A percentile compares a stretch with the other conserved stretches of the same genome.
Conservation (phyloP, 2,329 filamentous ascomycete species). For the Pseudogymnoascus sp. region DNA sequence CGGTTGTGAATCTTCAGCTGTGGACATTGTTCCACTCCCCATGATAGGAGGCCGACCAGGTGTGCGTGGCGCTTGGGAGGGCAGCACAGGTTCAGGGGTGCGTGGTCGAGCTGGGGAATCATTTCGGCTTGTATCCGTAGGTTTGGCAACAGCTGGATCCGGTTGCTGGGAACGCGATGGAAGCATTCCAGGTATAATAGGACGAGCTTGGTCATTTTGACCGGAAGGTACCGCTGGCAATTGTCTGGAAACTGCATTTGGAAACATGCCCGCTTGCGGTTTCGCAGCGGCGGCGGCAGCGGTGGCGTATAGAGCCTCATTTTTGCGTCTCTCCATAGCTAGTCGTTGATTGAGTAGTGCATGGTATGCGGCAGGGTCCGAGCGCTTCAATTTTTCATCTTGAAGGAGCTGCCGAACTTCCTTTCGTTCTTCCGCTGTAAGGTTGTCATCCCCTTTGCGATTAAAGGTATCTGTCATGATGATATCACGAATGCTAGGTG, state of each 20-base stretch:
- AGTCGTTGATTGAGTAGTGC: neutral
- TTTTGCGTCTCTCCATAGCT: neutral
- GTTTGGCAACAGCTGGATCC: neutral
- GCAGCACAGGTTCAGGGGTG: neutral
- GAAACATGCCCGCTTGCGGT: neutral
- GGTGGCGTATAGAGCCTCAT: neutral
- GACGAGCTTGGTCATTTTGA: neutral
- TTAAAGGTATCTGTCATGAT: conserved; percentile 66
- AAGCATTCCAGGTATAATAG: neutral
- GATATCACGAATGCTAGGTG: conserved; percentile 45
- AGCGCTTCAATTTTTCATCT: conserved; percentile 26
- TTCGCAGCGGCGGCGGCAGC: neutral
- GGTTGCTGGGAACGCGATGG: neutral
- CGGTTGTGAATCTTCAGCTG: neutral
- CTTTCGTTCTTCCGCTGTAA: conserved; percentile 53
- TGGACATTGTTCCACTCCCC: neutral
- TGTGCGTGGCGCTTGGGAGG: neutral
- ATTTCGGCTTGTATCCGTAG: neutral
- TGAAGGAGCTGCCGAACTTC: conserved; percentile 42
- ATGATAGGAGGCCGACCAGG: neutral
- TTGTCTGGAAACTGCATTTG: neutral
- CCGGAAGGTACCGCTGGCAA: neutral
- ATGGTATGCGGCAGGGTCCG: conserved; percentile 17
- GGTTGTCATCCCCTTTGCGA: conserved; percentile 54
- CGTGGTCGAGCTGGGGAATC: neutral